Base-by-base conservation (phyloP, 192 early-diverging fungal genomes). In the Spizellomyces punctatus region DNA sequence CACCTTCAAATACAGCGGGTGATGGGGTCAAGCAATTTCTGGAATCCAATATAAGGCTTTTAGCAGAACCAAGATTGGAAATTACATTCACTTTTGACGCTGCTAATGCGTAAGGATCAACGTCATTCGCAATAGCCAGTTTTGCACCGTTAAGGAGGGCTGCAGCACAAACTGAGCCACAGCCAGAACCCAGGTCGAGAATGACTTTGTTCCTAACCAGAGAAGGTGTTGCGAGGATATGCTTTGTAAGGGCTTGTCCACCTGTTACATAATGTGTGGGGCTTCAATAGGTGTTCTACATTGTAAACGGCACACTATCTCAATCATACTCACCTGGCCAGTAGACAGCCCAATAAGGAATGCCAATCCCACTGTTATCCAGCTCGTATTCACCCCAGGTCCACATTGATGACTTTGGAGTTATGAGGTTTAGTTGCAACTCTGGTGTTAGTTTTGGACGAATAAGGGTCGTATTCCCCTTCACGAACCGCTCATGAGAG, bases 81-180 rank as follows among this genome's bases (percentile, higher is more conserved):
- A 16, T 41, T 14, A 42, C 42, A 42, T 61, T 61, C 59, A 61
- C 4, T 5, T 6, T 17, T 6, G 42, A 16, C 5, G 59, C 59
- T 19, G 59, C 42, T 6, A 61, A n/a, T 12, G 59, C 59, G 59
- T 61, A 61, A 14, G 59, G 59, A 61, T 61, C 59, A 42, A 61
- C 36, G 36, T 61, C 59, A 42, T 61, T 61, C 42, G 59, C 59
- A 16, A 61, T 5, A 41, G 42, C 59, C 5, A 16, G 36, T 19
- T 61, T 42, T 41, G 59, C 59, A 5, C 22, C 42, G 36, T 41
- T 17, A 36, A 61, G 42, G 36, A 61, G 17, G 9, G 59, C 17
- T 14, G 59, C 59, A 41, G 42, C 36, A 7, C 22, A 41, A 6
- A 41, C 59, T 17, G 59, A 61, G 6, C 59, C 59, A 42, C 59